Percentiles rank a stretch among this genome's conserved stretches.
Conservation (phyloP, 495 filamentous ascomycete species). For the Podospora tetraspora region DNA sequence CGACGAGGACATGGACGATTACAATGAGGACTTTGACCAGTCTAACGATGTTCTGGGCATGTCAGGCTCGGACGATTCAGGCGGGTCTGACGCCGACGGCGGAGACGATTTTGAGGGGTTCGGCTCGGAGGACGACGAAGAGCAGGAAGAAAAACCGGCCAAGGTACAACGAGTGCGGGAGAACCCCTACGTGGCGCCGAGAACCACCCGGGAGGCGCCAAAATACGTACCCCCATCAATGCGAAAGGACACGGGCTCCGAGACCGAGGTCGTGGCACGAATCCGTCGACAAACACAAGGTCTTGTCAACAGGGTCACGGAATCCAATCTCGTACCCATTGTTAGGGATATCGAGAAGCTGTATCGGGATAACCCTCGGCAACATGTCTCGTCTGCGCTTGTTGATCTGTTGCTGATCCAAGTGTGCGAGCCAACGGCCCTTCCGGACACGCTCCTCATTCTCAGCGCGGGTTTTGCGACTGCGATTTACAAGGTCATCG, state of each 20-base stretch:
- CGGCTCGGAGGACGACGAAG: conserved; percentile 9
- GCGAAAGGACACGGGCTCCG: conserved; percentile 55
- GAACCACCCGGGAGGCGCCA: conserved; percentile 28
- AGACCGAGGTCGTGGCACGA: conserved; percentile 61
- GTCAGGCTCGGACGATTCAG: conserved; percentile 10
- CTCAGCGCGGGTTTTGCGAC: conserved; percentile 87
- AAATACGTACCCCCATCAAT: conserved; percentile 89
- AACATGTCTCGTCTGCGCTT: conserved; percentile 74
- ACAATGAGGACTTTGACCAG: conserved; percentile 21
- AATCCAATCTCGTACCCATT: conserved; percentile 78
- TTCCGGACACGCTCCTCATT: conserved; percentile 84
- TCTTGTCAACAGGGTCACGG: conserved; percentile 85
- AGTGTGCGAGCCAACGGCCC: conserved; percentile 66
- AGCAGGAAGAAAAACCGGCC: conserved; percentile 22
- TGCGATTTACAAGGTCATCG: conserved; percentile 78
- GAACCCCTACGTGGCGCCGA: conserved; percentile 50
- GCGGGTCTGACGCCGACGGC: conserved; percentile 27
- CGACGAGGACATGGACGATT: conserved; percentile 33
- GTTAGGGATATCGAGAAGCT: conserved; percentile 73
- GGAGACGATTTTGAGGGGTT: conserved; percentile 17
- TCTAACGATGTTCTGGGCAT: conserved; percentile 17
- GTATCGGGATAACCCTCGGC: conserved; percentile 73
- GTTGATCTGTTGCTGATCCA: conserved; percentile 68
- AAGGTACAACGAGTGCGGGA: conserved; percentile 37
- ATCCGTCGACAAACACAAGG: conserved; percentile 79